phyloP scores from a whole-genome alignment of 495 filamentous ascomycete species.

The Penicillium angulare region DNA sequence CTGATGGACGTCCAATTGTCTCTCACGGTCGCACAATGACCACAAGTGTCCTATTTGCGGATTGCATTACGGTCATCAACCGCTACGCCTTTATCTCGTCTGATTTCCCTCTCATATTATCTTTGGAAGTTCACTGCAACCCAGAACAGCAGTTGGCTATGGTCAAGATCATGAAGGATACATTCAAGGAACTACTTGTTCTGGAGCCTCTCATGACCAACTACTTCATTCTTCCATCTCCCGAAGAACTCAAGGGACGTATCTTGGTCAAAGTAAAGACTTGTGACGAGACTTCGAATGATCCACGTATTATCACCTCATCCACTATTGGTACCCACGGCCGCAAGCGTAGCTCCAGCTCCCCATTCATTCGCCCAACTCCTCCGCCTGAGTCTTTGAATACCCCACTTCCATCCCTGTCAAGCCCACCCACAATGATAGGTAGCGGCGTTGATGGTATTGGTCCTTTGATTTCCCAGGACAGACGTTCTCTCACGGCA shows the following conservation, averaged over 20 bases:
- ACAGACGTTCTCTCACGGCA: slow-evolving; percentile 52
- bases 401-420: slow-evolving; percentile 52
- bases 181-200: slow-evolving; percentile 75
- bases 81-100: slow-evolving; percentile 86
- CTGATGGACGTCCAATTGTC: slow-evolving; percentile 80
- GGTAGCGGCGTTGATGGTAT: slow-evolving; percentile 37
- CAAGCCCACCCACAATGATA: slow-evolving; percentile 54
- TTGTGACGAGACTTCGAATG: slow-evolving; percentile 42
- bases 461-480: slow-evolving; percentile 44
- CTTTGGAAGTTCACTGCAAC: slow-evolving; percentile 92
- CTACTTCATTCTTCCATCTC: slow-evolving; percentile 69
- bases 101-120: slow-evolving; percentile 84
- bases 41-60: slow-evolving; percentile 77
- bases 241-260: slow-evolving; percentile 75
- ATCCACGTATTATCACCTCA: slow-evolving; percentile 36
- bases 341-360: slow-evolving; percentile 78
- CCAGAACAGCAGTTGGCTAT: slow-evolving; percentile 79
- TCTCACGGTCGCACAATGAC: slow-evolving; percentile 89
- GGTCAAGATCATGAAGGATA: slow-evolving; percentile 84
- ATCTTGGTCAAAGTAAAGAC: slow-evolving; percentile 95
- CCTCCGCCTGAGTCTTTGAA: slow-evolving; percentile 48
- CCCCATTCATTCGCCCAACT: slow-evolving; percentile 63
- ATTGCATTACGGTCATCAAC: slow-evolving; percentile 88
- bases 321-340: slow-evolving; percentile 48
- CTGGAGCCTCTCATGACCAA: slow-evolving; percentile 68